Evolutionary conservation across 2,329 filamentous ascomycete genomes (phyloP).

Genomic region (Sporothrix dimorphospora): DNA sequence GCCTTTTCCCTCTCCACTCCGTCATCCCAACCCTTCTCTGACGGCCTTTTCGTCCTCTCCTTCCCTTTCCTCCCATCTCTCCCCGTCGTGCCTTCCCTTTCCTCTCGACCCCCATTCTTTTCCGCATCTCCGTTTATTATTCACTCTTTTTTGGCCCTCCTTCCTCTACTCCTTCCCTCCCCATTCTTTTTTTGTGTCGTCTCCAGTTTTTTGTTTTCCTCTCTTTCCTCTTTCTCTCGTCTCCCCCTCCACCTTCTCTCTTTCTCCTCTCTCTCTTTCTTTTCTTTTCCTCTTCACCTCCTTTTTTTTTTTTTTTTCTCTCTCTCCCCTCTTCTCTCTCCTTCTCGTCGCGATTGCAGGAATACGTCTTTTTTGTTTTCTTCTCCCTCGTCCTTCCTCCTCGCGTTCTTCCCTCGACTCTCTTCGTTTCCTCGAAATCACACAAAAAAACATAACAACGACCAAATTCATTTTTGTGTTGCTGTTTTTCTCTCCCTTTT

Average conservation of each 20-base stretch:
- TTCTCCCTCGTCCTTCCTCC: not conserved
- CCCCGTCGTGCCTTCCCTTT: constrained; percentile 5
- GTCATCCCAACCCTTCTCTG: constrained; percentile 37
- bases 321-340: constrained; percentile 5
- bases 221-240: constrained; percentile 15
- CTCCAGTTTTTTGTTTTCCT: constrained; percentile 21
- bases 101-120: not conserved
- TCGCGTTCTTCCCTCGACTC: constrained; percentile 18
- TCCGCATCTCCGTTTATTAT: constrained; percentile 7
- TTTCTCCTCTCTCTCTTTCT: not conserved
- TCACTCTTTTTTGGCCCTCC: constrained; percentile 8
- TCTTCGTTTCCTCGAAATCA: constrained; percentile 2
- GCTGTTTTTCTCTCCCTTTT: constrained; percentile 33
- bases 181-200: constrained; percentile 23
- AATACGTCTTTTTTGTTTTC: not conserved
- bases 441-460: constrained; percentile 34
- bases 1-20: constrained; percentile 25
- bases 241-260: not conserved
- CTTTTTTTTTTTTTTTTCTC: constrained; percentile 6
- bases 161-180: constrained; percentile 12
- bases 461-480: constrained; percentile 48
- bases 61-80: not conserved
- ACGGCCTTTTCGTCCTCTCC: not conserved
- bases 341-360: constrained; percentile 17
- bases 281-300: not conserved